These are phyloP conservation scores for Tricharina praecox DNA, from an alignment of 495 filamentous ascomycete genomes.

Conservation along the genomic window DNA sequence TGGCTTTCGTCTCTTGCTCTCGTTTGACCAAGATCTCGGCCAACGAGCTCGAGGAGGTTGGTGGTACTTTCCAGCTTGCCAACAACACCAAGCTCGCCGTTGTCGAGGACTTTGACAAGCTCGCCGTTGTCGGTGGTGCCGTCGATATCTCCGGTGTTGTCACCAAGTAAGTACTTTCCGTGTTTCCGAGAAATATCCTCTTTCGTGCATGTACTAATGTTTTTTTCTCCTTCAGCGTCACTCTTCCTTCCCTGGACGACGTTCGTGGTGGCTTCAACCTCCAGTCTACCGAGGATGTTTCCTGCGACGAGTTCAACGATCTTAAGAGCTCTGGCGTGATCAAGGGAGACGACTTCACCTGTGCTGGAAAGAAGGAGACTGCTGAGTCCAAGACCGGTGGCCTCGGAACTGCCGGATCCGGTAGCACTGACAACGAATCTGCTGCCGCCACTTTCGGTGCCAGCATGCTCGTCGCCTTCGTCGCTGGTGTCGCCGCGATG, in stretches of 20 bases:
- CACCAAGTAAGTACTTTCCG: constrained; percentile 45
- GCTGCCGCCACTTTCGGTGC: constrained; percentile 22
- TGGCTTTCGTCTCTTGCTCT: constrained; percentile 66
- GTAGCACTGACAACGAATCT: neutral
- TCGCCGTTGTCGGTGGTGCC: constrained; percentile 61
- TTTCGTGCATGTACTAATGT: constrained; percentile 1
- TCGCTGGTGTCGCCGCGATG: constrained; percentile 18
- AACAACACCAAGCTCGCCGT: constrained; percentile 62
- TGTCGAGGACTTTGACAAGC: constrained; percentile 47
- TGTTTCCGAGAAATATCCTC: no score
- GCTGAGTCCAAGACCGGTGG: constrained; percentile 22
- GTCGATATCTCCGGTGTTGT: constrained; percentile 81
- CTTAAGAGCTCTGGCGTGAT: constrained; percentile 25
- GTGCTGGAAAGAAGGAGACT: constrained; percentile 25
- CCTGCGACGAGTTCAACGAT: constrained; percentile 29
- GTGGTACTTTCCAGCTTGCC: constrained; percentile 63
- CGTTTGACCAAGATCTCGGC: constrained; percentile 62
- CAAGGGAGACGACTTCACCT: constrained; percentile 31
- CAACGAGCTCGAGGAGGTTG: constrained; percentile 46
- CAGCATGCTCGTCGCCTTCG: constrained; percentile 10
- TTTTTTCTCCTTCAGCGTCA: constrained; percentile 38
- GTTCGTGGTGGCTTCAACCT: constrained; percentile 81
- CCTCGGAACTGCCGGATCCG: constrained; percentile 16
- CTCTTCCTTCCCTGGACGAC: constrained; percentile 49
- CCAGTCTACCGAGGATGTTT: constrained; percentile 51